Percentiles rank a stretch among this genome's conserved stretches.
These are phyloP conservation scores for Isoetes taiwanensis DNA, from an alignment of 75 land plant genomes.

Conservation along the genomic window DNA sequence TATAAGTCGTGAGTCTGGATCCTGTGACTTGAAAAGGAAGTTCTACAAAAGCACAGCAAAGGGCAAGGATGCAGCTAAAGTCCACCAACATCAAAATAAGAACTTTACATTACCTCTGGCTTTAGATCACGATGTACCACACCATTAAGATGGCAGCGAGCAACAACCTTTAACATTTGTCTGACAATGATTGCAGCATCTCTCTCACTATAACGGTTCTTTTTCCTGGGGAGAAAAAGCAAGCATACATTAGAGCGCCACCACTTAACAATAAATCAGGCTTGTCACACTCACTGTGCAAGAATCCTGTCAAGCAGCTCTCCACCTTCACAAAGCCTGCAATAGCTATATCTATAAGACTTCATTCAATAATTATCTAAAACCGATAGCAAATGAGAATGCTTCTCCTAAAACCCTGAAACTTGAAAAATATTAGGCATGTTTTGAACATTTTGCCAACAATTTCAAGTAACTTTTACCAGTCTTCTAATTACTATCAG, in stretches of 20 bases:
- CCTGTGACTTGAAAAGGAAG: not conserved
- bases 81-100: not conserved
- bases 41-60: not conserved
- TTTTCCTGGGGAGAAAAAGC: not conserved
- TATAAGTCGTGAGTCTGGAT: not conserved
- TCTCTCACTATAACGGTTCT: not conserved
- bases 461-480: too few species aligned
- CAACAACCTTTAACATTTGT: conserved; percentile 9
- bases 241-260: not conserved
- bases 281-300: conserved; percentile 79
- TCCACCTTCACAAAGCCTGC: conserved; percentile 94
- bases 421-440: conserved; percentile 1
- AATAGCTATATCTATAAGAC: too few species aligned
- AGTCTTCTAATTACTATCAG: too few species aligned
- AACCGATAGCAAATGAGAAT: not conserved
- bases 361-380: not conserved
- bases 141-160: conserved; percentile 8
- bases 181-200: conserved; percentile 7
- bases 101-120: not conserved
- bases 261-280: not conserved
- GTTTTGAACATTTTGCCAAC: too few species aligned
- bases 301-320: conserved; percentile 88
- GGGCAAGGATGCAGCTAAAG: not conserved
- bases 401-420: not conserved
- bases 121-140: conserved; percentile 7